Percentiles rank a stretch among this genome's conserved stretches.
phyloP scores from a whole-genome alignment of 139 green algal species.

The Coelastrella sp. region DNA sequence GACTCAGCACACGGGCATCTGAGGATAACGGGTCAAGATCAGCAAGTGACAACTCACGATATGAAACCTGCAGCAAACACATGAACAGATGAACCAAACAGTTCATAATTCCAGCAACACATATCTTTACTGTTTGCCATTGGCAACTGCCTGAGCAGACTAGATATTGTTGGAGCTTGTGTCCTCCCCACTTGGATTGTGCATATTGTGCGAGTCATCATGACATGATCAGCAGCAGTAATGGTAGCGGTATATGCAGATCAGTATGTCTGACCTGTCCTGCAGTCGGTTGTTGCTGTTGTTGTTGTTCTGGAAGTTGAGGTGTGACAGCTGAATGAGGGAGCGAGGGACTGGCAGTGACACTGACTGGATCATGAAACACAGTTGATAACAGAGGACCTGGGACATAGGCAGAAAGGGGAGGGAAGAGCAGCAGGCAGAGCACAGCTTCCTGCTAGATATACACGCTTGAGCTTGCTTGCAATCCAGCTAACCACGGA shows the following conservation, averaged over 20 bases:
- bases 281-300: too few relatives aligned
- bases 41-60: neutral
- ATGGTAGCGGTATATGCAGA: too few relatives aligned
- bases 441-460: too few relatives aligned
- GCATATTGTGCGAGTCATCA: neutral
- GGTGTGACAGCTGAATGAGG: conserved; percentile 20
- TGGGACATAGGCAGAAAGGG: neutral
- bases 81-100: too few relatives aligned
- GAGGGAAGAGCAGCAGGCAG: too few relatives aligned
- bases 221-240: too few relatives aligned
- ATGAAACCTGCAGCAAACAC: conserved; percentile 21
- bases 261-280: conserved; percentile 37
- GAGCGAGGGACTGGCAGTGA: conserved; percentile 9
- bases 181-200: neutral
- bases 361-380: conserved; percentile 9
- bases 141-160: too few relatives aligned
- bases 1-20: conserved; percentile 11
- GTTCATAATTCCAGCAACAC: too few relatives aligned
- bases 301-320: neutral
- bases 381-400: conserved; percentile 25
- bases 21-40: neutral
- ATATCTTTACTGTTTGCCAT: too few relatives aligned
- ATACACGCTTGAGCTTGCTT: too few relatives aligned
- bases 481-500: too few relatives aligned
- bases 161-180: neutral